Conservation (phyloP, 345 rosid genomes). For the Boechera retrofracta region DNA sequence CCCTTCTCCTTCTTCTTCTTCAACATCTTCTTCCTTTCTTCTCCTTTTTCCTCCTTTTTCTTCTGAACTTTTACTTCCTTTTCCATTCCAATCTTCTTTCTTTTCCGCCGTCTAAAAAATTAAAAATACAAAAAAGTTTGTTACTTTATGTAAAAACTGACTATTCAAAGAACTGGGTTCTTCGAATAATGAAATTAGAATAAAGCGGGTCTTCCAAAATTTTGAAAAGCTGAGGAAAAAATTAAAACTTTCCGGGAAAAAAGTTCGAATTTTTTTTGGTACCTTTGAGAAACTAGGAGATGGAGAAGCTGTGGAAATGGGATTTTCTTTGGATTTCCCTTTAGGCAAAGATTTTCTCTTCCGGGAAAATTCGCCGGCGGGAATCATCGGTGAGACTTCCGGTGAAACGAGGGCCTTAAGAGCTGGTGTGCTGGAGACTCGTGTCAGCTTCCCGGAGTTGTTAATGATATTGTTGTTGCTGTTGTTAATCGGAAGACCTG, state of each 20-base stretch:
- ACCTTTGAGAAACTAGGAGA: constrained; percentile 50
- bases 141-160: constrained; percentile 25
- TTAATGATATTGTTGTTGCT: background rate
- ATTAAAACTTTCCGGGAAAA: background rate
- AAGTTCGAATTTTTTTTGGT: background rate
- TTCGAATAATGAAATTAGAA: background rate
- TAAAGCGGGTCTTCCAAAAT: background rate
- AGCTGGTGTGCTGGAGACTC: constrained; percentile 83
- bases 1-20: background rate
- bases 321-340: constrained; percentile 57
- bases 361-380: constrained; percentile 50
- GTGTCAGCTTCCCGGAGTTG: constrained; percentile 52
- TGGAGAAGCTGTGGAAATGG: constrained; percentile 32
- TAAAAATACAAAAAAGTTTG: background rate
- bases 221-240: background rate
- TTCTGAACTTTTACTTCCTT: constrained; percentile 43
- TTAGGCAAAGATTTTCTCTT: constrained; percentile 55
- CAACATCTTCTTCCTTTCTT: constrained; percentile 22
- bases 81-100: constrained; percentile 44
- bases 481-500: constrained; percentile 17
- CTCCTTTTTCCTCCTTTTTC: constrained; percentile 46
- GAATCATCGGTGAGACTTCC: constrained; percentile 22
- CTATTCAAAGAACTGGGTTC: constrained; percentile 18
- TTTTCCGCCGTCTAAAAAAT: constrained; percentile 45
- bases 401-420: constrained; percentile 46